A percentile compares a stretch with the other conserved stretches of the same genome.
phyloP scores from a whole-genome alignment of 768 basidiomycete species.

The Mycena rebaudengoi region DNA sequence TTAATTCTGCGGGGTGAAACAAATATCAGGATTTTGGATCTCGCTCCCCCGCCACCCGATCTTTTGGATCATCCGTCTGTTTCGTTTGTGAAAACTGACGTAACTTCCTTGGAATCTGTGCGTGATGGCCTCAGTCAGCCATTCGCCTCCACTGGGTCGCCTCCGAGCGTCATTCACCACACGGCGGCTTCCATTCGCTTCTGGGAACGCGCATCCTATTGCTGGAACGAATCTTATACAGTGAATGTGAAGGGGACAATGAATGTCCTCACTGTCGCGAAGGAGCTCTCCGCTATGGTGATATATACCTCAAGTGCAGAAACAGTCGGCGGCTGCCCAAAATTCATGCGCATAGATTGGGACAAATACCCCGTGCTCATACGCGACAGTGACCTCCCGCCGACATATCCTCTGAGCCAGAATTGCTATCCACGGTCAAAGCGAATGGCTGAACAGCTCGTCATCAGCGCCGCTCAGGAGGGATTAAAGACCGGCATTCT shows the following conservation, averaged over 20 bases:
- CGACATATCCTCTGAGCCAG: slow-evolving; percentile 41
- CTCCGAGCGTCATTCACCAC: slow-evolving; percentile 59
- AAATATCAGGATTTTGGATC: slow-evolving; percentile 41
- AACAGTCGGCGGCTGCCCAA: slow-evolving; percentile 50
- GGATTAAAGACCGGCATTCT: slow-evolving; percentile 54
- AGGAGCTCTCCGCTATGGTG: slow-evolving; percentile 47
- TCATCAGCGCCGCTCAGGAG: slow-evolving; percentile 55
- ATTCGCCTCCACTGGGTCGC: slow-evolving; percentile 51
- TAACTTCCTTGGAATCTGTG: slow-evolving; percentile 39
- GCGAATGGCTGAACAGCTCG: slow-evolving; percentile 59
- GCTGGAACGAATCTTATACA: slow-evolving; percentile 53
- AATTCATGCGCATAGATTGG: slow-evolving; percentile 41
- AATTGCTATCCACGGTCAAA: slow-evolving; percentile 67
- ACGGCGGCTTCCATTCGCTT: slow-evolving; percentile 66
- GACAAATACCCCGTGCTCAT: slow-evolving; percentile 35
- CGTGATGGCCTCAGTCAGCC: slow-evolving; percentile 33
- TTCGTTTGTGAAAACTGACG: slow-evolving; percentile 39
- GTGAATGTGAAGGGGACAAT: slow-evolving; percentile 59
- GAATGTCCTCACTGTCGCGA: slow-evolving; percentile 57
- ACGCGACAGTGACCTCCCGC: slow-evolving; percentile 59
- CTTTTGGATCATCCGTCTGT: slow-evolving; percentile 36
- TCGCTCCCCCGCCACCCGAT: slow-evolving; percentile 34
- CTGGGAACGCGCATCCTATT: slow-evolving; percentile 55
- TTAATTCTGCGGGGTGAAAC: slow-evolving; percentile 45
- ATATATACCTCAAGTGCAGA: slow-evolving; percentile 57